A percentile compares a stretch with the other conserved stretches of the same genome.
phyloP scores from a whole-genome alignment of 164 flowering plant genomes.

The Piper betle region DNA sequence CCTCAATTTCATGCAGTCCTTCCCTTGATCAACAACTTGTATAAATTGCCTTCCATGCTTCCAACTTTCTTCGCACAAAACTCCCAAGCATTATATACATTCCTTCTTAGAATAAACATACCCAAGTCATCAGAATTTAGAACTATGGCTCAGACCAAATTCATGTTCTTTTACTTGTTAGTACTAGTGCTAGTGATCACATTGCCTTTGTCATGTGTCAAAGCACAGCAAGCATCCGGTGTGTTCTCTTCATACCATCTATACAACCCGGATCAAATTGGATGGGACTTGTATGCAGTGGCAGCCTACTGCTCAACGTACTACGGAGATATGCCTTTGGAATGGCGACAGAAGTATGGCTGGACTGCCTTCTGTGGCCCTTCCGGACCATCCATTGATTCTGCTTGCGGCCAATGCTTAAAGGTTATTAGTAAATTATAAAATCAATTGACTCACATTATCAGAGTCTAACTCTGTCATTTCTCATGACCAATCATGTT shows the following conservation, averaged over 20 bases:
- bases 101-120: too few species aligned
- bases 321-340: too few species aligned
- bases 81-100: too few species aligned
- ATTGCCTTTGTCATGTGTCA: background rate
- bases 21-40: background rate
- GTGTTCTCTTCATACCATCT: background rate
- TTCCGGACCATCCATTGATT: too few species aligned
- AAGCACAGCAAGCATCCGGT: background rate
- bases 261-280: slow-evolving; percentile 4
- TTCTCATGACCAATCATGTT: background rate
- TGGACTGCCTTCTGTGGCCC: slow-evolving; percentile 35
- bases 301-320: slow-evolving; percentile 32
- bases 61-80: background rate
- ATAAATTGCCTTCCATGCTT: background rate
- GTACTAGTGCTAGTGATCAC: too few species aligned
- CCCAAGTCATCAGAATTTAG: too few species aligned
- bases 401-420: slow-evolving; percentile 15
- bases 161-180: background rate
- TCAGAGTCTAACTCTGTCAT: background rate
- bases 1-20: too few species aligned
- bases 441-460: background rate
- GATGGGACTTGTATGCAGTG: slow-evolving; percentile 29
- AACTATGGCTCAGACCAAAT: too few species aligned
- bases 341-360: too few species aligned
- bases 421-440: slow-evolving; percentile 14